These are phyloP conservation scores for Globisporangium echinulatum DNA, from an alignment of 352 stramenopile genomes.

Conservation along the genomic window DNA sequence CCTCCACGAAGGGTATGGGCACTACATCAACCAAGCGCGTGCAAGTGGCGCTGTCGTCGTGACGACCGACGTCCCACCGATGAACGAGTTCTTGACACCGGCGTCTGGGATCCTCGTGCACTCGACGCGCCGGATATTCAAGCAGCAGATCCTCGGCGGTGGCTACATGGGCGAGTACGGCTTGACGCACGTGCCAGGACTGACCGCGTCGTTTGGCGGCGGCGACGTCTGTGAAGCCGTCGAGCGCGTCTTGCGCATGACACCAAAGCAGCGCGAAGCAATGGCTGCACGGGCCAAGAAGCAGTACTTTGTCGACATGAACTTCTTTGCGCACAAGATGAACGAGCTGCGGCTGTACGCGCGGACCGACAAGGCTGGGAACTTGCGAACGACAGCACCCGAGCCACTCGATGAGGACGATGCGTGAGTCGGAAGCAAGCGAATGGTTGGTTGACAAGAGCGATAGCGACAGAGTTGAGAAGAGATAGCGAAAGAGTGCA, in stretches of 20 bases:
- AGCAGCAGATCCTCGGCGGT: conserved; percentile 46
- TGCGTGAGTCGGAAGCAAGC: neutral
- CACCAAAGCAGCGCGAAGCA: conserved; percentile 24
- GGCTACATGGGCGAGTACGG: conserved; percentile 43
- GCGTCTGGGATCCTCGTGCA: conserved; percentile 38
- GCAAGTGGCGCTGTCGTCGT: conserved; percentile 35
- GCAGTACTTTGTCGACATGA: conserved; percentile 61
- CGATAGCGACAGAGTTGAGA: neutral
- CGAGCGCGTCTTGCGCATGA: conserved; percentile 47
- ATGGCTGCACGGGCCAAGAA: conserved; percentile 36
- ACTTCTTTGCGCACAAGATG: conserved; percentile 62
- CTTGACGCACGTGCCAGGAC: conserved; percentile 32
- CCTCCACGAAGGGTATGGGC: conserved; percentile 45
- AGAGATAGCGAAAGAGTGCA: no score
- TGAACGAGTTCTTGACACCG: conserved; percentile 54
- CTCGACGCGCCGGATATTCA: conserved; percentile 18
- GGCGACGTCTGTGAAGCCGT: conserved; percentile 42
- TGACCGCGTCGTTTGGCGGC: conserved; percentile 32
- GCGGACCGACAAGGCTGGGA: conserved; percentile 9
- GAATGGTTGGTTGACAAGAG: neutral
- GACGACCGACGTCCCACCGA: conserved; percentile 48
- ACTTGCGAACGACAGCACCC: conserved; percentile 4
- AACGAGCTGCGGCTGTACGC: conserved; percentile 32
- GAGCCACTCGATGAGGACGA: neutral
- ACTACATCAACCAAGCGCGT: conserved; percentile 63